Evolutionary conservation across 306 rosid species (phyloP).

Genomic region (Cicer chorassanicum): DNA sequence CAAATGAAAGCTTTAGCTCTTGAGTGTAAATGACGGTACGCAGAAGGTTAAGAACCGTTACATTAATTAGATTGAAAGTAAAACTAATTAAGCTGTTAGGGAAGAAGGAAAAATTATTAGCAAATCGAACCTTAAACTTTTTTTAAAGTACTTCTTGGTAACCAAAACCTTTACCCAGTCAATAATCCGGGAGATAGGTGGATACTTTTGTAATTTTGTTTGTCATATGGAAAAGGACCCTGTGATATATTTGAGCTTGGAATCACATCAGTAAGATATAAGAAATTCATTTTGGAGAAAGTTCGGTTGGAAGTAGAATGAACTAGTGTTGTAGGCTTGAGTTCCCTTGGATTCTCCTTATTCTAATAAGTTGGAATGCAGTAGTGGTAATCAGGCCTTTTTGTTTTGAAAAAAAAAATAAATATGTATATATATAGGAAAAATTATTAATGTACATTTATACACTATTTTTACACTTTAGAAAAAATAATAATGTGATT

Average conservation of each 20-base stretch:
- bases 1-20: not conserved
- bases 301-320: constrained; percentile 1
- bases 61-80: not conserved
- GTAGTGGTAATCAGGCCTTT: not conserved
- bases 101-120: too few relatives aligned
- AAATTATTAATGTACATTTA: too few relatives aligned
- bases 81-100: not conserved
- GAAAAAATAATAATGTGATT: too few relatives aligned
- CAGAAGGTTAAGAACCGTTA: constrained; percentile 10
- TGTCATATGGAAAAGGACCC: not conserved
- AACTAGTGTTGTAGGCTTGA: constrained; percentile 2
- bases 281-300: not conserved
- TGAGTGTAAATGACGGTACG: not conserved
- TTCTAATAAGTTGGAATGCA: constrained; percentile 12
- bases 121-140: too few relatives aligned
- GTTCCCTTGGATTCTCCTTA: not conserved
- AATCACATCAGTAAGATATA: not conserved
- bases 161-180: too few relatives aligned
- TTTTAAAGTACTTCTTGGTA: too few relatives aligned
- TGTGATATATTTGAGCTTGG: not conserved
- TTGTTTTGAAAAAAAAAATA: not conserved
- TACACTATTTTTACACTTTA: too few relatives aligned
- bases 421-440: too few relatives aligned
- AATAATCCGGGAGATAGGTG: too few relatives aligned
- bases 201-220: not conserved